phyloP scores from a whole-genome alignment of 306 rosid genomes.

The Fragaria vesca region DNA sequence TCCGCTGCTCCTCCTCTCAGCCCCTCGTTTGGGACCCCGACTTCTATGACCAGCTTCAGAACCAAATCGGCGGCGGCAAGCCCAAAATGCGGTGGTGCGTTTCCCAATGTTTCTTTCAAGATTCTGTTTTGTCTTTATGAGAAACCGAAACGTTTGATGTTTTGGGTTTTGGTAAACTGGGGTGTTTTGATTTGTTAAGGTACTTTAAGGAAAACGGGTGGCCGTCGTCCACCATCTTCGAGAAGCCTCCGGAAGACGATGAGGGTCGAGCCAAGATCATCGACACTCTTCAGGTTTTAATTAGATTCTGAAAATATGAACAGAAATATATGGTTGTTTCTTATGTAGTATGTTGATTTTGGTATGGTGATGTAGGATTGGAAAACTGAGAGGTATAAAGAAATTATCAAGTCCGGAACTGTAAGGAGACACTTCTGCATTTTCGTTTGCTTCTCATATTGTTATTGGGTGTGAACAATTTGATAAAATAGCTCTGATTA shows the following conservation, averaged over 20 bases:
- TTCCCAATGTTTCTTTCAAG: neutral
- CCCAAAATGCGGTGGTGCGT: constrained; percentile 96
- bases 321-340: neutral
- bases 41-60: constrained; percentile 83
- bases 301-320: constrained; percentile 7
- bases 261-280: constrained; percentile 69
- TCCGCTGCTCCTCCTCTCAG: constrained; percentile 51
- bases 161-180: constrained; percentile 9
- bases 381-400: constrained; percentile 96
- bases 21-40: constrained; percentile 70
- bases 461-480: neutral
- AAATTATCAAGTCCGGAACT: constrained; percentile 86
- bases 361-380: constrained; percentile 64
- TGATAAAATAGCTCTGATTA: constrained; percentile 14
- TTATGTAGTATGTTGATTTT: constrained; percentile 20
- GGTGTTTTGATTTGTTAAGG: constrained; percentile 42
- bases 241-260: constrained; percentile 64
- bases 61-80: constrained; percentile 86
- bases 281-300: constrained; percentile 69
- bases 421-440: constrained; percentile 44
- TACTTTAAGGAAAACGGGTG: constrained; percentile 87
- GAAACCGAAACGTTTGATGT: neutral
- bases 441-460: neutral
- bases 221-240: constrained; percentile 74
- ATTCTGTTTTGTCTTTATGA: neutral